Evolutionary conservation across 192 early-diverging fungal genomes (phyloP).

Genomic region (Anaeromyces robustus): DNA sequence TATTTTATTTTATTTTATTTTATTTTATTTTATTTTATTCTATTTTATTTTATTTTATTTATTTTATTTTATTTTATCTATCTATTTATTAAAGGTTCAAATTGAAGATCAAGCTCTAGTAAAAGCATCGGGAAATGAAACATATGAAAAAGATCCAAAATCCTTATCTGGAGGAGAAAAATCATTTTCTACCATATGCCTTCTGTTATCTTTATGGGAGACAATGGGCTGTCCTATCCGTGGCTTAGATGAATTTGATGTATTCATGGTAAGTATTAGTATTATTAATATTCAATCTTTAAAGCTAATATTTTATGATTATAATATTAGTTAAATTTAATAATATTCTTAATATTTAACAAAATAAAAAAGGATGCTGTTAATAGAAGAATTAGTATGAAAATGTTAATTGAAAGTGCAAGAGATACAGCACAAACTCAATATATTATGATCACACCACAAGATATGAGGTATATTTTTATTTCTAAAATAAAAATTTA

Average conservation of each 20-base stretch:
- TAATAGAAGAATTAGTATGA: conserved; percentile 76
- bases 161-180: conserved; percentile 96
- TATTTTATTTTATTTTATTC: background rate
- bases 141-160: conserved; percentile 62
- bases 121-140: conserved; percentile 6
- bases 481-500: too few species aligned
- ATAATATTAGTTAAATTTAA: background rate
- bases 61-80: background rate
- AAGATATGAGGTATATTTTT: conserved; percentile 61
- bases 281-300: background rate
- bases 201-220: conserved; percentile 88
- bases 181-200: conserved; percentile 84
- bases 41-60: conserved; percentile 1
- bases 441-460: conserved; percentile 94
- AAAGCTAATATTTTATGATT: background rate
- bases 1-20: background rate
- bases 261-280: conserved; percentile 58
- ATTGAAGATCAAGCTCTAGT: conserved; percentile 3
- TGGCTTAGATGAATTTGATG: conserved; percentile 97
- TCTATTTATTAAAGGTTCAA: background rate
- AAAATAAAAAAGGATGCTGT: conserved; percentile 58
- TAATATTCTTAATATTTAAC: background rate
- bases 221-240: conserved; percentile 78
- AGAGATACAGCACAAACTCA: conserved; percentile 37
- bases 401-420: conserved; percentile 48